Evolutionary conservation across 2,329 filamentous ascomycete genomes (phyloP).

Genomic region (Chrysosporium queenslandicum): DNA sequence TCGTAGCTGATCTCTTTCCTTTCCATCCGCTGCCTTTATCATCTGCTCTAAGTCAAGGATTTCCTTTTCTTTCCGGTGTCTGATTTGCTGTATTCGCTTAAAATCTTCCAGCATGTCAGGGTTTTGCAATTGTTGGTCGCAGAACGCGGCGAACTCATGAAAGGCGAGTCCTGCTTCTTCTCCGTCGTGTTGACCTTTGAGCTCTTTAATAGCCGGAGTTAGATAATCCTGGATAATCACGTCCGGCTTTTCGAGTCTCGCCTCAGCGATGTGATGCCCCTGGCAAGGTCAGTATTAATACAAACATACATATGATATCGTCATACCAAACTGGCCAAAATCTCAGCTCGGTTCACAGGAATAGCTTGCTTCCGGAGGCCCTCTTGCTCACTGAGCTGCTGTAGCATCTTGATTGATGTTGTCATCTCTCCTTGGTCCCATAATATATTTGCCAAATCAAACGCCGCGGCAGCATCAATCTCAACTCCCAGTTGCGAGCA

Average conservation of each 20-base stretch:
- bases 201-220: constrained; percentile 68
- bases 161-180: constrained; percentile 77
- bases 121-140: constrained; percentile 85
- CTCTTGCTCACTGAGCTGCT: constrained; percentile 55
- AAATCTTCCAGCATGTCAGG: constrained; percentile 77
- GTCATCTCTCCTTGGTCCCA: constrained; percentile 92
- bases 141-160: constrained; percentile 90
- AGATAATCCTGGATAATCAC: constrained; percentile 81
- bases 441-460: constrained; percentile 78
- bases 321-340: constrained; percentile 68
- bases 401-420: constrained; percentile 79
- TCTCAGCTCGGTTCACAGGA: constrained; percentile 60
- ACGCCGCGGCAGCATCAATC: constrained; percentile 64
- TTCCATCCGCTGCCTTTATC: constrained; percentile 40
- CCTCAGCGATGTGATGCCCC: constrained; percentile 81
- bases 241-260: constrained; percentile 81
- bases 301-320: constrained; percentile 16
- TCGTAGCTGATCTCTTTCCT: constrained; percentile 49
- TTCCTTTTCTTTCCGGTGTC: constrained; percentile 71
- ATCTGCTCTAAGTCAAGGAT: constrained; percentile 61
- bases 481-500: constrained; percentile 63
- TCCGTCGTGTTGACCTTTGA: constrained; percentile 58
- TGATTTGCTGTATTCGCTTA: constrained; percentile 65
- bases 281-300: constrained; percentile 23
- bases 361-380: constrained; percentile 60